Evolutionary conservation across 2,329 filamentous ascomycete genomes (phyloP), one percentile per base, ranked within the genome.

Genomic region (Fusarium incarnatum): DNA sequence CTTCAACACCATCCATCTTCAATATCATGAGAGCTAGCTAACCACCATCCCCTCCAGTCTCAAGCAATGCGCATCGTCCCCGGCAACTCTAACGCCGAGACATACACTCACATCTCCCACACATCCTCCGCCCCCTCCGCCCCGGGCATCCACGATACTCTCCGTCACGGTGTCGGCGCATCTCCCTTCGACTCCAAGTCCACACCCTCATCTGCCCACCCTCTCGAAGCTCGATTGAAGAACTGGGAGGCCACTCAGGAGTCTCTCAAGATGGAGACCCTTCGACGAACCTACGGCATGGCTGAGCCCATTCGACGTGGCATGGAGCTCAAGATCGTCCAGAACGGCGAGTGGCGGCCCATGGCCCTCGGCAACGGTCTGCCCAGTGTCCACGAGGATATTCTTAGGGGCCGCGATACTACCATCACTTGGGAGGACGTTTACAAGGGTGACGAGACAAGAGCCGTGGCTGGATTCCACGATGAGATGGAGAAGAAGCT

Each of bases 401-500:
- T 99, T 69, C 83, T 99, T 77, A 87, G 86, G 66, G 94, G 94
- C 6, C 85, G 90, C 77, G 96, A 98, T 79, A 83, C 87, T 28
- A 91, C 88, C 76, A 85, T 97, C 74, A 89, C 86, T 11, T 99
- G 96, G 96, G 96, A 99, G 86, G 96, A 98, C 84, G 89, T 99
- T 22, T 98, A 91, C 79, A 89, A 87, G 22, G 93, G 94, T 64
- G 91, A 92, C 74, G 93, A 95, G 81, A 87, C 89, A 79, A 87
- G 90, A 75, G 87, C 88, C 66, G 84, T 89, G 44, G 88, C 91
- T 25, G 89, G 91, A 56, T 90, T 98, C 82, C 94, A 98, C 76
- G 91, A 93, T 60, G 95, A 98, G 88, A 94, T 98, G 89, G 95
- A 98, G 89, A 88, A 89, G 81, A 93, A 94, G 87, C 84, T 97